Conservation (phyloP, 176 grass and related monocot genomes). For the Musa troglodytarum region DNA sequence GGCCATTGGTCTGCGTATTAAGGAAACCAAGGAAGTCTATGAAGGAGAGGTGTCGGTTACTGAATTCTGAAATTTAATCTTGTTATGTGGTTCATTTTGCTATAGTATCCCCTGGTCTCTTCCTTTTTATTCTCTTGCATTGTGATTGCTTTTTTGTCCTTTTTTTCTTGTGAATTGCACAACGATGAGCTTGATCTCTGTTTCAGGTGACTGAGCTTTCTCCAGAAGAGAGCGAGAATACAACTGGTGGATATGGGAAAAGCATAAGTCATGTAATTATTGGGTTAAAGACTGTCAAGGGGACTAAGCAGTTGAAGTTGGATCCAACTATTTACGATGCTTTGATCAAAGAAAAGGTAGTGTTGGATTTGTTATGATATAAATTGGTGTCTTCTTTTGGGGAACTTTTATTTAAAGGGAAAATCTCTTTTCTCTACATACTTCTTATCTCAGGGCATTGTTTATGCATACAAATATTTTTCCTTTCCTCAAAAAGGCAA, state of each 20-base stretch:
- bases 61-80: neutral
- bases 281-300: constrained; percentile 91
- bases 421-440: neutral
- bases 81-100: neutral
- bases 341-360: constrained; percentile 97
- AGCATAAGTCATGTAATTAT: constrained; percentile 85
- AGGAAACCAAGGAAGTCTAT: constrained; percentile 95
- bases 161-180: neutral
- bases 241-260: constrained; percentile 74
- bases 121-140: neutral
- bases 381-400: neutral
- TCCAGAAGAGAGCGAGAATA: constrained; percentile 76
- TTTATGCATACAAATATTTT: neutral
- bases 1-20: constrained; percentile 89
- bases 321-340: constrained; percentile 95
- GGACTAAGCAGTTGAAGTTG: constrained; percentile 88
- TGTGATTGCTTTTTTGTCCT: neutral
- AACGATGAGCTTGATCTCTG: constrained; percentile 12
- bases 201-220: constrained; percentile 91
- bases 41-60: constrained; percentile 72
- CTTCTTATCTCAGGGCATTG: neutral
- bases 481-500: neutral
- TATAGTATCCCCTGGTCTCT: neutral
- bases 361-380: too few species aligned
- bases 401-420: neutral